Evolutionary conservation across 2,329 filamentous ascomycete species (phyloP), one percentile per base, ranked within the genome.

Genomic region (Colletotrichum cordylinicola): DNA sequence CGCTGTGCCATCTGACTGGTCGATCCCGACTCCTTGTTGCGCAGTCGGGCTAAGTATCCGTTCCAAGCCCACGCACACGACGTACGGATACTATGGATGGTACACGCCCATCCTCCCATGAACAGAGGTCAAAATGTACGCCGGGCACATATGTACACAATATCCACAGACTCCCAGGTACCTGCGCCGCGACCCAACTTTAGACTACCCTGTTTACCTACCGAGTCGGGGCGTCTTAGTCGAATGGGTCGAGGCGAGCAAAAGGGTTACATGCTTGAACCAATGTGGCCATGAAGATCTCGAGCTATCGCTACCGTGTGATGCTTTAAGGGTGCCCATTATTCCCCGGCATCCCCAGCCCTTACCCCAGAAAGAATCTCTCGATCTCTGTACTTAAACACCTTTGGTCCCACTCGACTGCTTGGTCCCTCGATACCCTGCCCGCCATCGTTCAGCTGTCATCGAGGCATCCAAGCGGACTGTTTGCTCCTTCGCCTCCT

Each of bases 361-460:
- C 21, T 70, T 75, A 65, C 74, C 74, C 76, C 70, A 56, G 74
- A 75, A 74, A 55, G 33, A 64, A 77, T 62, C 33, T 67, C 74
- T 61, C 35, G 64, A 74, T 74, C 43, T 74, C 35, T 72, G 67
- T 74, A 77, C 60, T 77, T 78, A 75, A 77, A 67, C 52, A 27
- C 27, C 52, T n/a, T 58, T 15, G 52, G 74, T 74, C 66, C 76
- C 67, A 77, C 76, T 71, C 52, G 24, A 37, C 15, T 27, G 29
- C 70, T 8, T 9, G 6, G 16, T 67, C 35, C 8, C 5, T 37
- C 21, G 27, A 55, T 33, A 52, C 58, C 37, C 43, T 60, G 33
- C 43, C 43, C 29, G 27, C 16, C 16, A 15, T 18, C 27, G 62
- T 52, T 35, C 39, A 33, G 21, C 52, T 74, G 74, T 37, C 33